Percentiles rank a stretch among this genome's conserved stretches.
Conservation (phyloP, 805 yeast species). For the Clavispora fructus region DNA sequence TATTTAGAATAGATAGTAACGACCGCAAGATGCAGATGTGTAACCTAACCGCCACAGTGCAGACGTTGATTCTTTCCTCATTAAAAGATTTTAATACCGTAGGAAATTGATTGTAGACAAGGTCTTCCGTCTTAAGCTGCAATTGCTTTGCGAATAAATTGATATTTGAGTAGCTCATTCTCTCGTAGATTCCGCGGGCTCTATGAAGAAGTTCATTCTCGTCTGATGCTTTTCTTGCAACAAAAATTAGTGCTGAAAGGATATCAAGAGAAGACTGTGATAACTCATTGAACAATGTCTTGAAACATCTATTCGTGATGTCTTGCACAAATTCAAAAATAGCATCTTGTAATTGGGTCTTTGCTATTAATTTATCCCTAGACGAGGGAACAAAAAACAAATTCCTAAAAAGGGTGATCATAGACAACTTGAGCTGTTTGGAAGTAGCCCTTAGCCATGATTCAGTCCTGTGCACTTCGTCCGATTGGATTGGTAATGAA, state of each 20-base stretch:
- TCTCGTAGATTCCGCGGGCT: conserved; percentile 3
- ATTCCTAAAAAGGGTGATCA: conserved; percentile 27
- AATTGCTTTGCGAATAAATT: conserved; percentile 12
- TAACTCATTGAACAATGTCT: conserved; percentile 27
- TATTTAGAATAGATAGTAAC: conserved; percentile 4
- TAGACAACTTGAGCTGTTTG: conserved; percentile 30
- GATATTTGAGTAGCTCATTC: conserved; percentile 5
- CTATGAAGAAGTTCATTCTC: conserved; percentile 6
- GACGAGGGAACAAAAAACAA: conserved; percentile 17
- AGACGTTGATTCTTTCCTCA: conserved; percentile 27
- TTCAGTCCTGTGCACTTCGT: conserved; percentile 13
- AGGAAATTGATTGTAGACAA: conserved; percentile 22
- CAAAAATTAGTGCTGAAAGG: conserved; percentile 18
- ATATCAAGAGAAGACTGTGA: conserved; percentile 27
- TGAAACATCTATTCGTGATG: conserved; percentile 22
- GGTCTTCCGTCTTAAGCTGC: conserved; percentile 20
- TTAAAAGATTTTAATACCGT: conserved; percentile 23
- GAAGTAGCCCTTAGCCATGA: conserved; percentile 38
- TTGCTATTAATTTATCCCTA: conserved; percentile 17
- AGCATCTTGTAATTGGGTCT: conserved; percentile 17
- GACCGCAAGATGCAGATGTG: conserved; percentile 21
- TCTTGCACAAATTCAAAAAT: conserved; percentile 19
- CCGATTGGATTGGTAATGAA: background rate
- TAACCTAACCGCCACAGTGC: conserved; percentile 24
- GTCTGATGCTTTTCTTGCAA: conserved; percentile 1